Conservation (phyloP, 2,329 filamentous ascomycete genomes). For the Alternaria rosae region DNA sequence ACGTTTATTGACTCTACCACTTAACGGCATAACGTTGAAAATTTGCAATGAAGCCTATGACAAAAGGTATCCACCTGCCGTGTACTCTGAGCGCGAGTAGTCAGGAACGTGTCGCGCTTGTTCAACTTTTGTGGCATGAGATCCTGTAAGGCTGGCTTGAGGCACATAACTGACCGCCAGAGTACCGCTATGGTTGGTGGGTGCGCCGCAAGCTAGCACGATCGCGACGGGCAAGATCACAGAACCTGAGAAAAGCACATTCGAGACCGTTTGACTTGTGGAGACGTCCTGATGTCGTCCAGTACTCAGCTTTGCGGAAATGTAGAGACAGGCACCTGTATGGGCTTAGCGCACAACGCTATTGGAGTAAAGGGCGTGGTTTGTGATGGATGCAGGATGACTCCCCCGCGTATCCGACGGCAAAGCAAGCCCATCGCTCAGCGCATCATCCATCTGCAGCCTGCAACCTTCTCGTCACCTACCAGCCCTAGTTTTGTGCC, state of each 20-base stretch:
- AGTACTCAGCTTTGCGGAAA: neutral
- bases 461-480: slow-evolving; percentile 17
- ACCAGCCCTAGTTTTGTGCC: slow-evolving; percentile 4
- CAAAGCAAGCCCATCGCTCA: slow-evolving; percentile 21
- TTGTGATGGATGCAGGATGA: slow-evolving; percentile 11
- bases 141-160: neutral
- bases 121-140: neutral
- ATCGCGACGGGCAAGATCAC: neutral
- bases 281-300: neutral
- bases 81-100: slow-evolving; percentile 16
- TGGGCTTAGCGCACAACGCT: slow-evolving; percentile 11
- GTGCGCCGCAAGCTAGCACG: neutral
- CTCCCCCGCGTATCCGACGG: slow-evolving; percentile 19
- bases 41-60: slow-evolving; percentile 30
- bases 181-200: neutral
- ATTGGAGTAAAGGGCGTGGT: slow-evolving; percentile 19
- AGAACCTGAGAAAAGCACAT: neutral
- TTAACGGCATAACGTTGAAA: slow-evolving; percentile 32
- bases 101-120: slow-evolving; percentile 8
- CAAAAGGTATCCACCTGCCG: slow-evolving; percentile 33
- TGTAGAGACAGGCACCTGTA: neutral
- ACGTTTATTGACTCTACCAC: slow-evolving; percentile 29
- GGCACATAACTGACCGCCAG: slow-evolving; percentile 4
- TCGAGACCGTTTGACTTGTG: slow-evolving; percentile 3
- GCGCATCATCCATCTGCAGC: slow-evolving; percentile 24